These are phyloP conservation scores for Microbotryum saponariae DNA, from an alignment of 1,284 basidiomycete genomes.

Conservation along the genomic window DNA sequence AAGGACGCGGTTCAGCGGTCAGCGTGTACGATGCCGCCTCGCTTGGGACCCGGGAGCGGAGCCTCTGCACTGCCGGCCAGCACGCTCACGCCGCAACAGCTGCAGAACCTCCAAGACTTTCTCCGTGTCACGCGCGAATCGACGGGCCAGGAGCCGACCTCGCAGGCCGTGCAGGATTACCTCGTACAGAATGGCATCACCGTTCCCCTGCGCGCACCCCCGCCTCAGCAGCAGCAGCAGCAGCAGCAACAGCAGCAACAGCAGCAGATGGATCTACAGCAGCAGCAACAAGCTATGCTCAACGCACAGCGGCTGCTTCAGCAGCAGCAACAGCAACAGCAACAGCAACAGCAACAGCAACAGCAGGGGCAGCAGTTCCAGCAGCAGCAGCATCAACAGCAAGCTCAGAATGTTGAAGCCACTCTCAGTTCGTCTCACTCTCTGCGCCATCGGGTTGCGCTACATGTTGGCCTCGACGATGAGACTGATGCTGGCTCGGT, in stretches of 20 bases:
- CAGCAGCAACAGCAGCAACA: neutral
- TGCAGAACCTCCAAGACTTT: constrained; percentile 25
- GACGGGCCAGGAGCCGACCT: constrained; percentile 28
- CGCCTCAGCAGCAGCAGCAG: constrained; percentile 3
- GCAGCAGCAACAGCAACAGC: neutral
- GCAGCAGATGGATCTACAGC: neutral
- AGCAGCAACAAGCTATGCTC: neutral
- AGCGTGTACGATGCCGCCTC: neutral
- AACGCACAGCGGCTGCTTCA: neutral
- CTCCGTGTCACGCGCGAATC: constrained; percentile 15
- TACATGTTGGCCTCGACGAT: neutral
- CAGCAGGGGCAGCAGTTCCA: constrained; percentile 2
- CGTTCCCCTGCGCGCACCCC: neutral
- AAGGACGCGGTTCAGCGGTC: neutral
- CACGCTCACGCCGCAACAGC: constrained; percentile 19
- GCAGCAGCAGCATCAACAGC: constrained; percentile 3
- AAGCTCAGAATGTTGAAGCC: neutral
- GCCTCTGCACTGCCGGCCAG: neutral
- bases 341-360: constrained; percentile 9
- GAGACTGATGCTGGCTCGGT: constrained; percentile 22
- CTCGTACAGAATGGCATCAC: constrained; percentile 19
- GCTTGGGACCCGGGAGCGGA: too few species aligned
- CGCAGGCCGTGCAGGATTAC: constrained; percentile 23
- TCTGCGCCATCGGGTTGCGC: neutral
- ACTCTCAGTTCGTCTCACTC: neutral